These are phyloP conservation scores for Lolium perenne DNA, from an alignment of 176 grass and related monocot species.

Conservation along the genomic window DNA sequence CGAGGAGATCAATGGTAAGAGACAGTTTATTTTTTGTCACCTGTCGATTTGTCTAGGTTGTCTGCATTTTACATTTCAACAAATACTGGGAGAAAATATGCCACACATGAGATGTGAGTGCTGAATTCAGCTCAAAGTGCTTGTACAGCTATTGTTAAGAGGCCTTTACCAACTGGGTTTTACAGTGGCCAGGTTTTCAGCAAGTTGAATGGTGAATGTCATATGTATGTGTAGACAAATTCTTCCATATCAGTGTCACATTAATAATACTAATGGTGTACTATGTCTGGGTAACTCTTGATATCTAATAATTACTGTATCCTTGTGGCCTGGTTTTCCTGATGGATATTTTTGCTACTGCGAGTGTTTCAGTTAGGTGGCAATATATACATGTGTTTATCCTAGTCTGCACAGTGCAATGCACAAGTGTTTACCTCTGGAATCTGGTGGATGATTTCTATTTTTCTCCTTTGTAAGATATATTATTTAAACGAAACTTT, in stretches of 20 bases:
- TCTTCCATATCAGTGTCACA: background rate
- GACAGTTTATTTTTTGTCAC: background rate
- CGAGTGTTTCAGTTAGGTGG: constrained; percentile 2
- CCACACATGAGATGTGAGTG: background rate
- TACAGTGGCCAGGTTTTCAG: background rate
- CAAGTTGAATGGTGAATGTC: background rate
- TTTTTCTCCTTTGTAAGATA: background rate
- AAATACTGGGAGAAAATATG: background rate
- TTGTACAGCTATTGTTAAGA: background rate
- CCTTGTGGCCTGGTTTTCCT: background rate
- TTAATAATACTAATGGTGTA: constrained; percentile 9
- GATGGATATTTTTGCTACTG: background rate
- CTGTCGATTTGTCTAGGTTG: background rate
- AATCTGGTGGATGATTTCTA: constrained; percentile 6
- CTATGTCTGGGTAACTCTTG: background rate
- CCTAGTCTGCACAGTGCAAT: background rate
- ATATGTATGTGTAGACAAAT: background rate
- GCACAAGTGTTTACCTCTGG: background rate
- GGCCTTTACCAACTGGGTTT: background rate
- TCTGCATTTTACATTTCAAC: constrained; percentile 7
- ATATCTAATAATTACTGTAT: background rate
- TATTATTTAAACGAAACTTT: background rate
- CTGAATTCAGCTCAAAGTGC: background rate
- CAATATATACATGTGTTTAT: background rate
- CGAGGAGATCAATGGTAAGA: constrained; percentile 33